Base-by-base conservation (phyloP, 176 grass and related monocot genomes). In the Avena atlantica region DNA sequence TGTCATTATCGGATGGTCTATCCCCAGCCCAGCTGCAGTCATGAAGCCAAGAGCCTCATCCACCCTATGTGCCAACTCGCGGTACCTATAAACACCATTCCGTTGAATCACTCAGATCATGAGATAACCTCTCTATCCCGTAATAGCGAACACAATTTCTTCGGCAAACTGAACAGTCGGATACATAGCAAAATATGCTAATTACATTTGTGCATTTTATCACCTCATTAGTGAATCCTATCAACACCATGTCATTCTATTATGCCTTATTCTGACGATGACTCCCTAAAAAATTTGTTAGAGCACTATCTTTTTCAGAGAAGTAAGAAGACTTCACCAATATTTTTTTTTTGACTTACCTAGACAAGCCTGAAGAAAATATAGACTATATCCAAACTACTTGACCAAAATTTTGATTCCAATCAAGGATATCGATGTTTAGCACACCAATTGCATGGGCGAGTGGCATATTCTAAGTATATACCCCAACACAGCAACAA, bases 21-120 rank as follows among this genome's bases (percentile, higher is more conserved):
- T 62, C 9, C 92, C 95, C 19, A 98, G 84, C 37, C 96, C 97
- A n/a, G 97, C 89, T 11, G 97, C 97, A 52, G 90, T 81, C 97
- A 98, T 98, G 92, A 98, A 96, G 13, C 97, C 94, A 82, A 98
- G 91, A 13, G 97, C 97, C 70, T 98, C 97, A 31, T 96, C 97
- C 78, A 98, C 97, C 63, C 97, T 86, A 84, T 96, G 90, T 8
- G 90, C 97, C 61, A 98, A 85, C 81, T 98, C 97, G 53, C 87
- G 92, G 88, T 98, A 98, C 82, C 97, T 98, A 85, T 56, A 65
- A 42, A 62, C 53, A 66, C 6, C 67, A 90, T 74, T 15, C 20
- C 21, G 50, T 9, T 12, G 13, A 83, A 78, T 23, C 13, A 60
- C 8, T 79, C 23, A 53, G 75, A 70, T 20, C 27, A 85, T 78